These are phyloP conservation scores for Colletotrichum truncatum DNA, from an alignment of 2,329 filamentous ascomycete genomes.

Conservation along the genomic window DNA sequence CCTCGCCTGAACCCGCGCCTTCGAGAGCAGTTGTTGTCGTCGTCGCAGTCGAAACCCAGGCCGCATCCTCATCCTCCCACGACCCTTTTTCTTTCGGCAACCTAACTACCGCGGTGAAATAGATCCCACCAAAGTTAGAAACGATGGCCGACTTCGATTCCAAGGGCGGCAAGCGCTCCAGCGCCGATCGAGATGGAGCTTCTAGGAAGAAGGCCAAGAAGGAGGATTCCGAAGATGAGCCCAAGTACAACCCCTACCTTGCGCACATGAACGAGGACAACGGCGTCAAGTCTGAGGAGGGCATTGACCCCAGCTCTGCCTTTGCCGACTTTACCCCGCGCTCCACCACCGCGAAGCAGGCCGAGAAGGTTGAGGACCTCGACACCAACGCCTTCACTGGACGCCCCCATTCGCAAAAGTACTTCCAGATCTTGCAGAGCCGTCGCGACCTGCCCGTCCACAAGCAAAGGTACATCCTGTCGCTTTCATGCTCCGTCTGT, in stretches of 20 bases:
- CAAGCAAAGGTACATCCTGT: slow-evolving; percentile 76
- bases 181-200: slow-evolving; percentile 51
- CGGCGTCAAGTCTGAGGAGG: slow-evolving; percentile 35
- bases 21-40: slow-evolving; percentile 3
- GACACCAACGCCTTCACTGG: slow-evolving; percentile 89
- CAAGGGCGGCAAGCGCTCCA: slow-evolving; percentile 53
- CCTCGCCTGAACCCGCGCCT: slow-evolving; percentile 1
- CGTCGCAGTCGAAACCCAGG: slow-evolving; percentile 7
- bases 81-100: background rate
- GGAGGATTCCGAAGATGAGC: slow-evolving; percentile 39
- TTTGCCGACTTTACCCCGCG: slow-evolving; percentile 79
- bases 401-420: slow-evolving; percentile 78
- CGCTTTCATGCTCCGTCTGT: background rate
- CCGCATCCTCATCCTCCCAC: slow-evolving; percentile 21
- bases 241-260: slow-evolving; percentile 82
- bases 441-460: slow-evolving; percentile 90
- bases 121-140: background rate
- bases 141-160: slow-evolving; percentile 49
- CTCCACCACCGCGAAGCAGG: slow-evolving; percentile 80
- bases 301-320: slow-evolving; percentile 49
- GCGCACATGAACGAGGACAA: slow-evolving; percentile 81
- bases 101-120: background rate
- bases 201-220: slow-evolving; percentile 55
- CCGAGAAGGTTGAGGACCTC: slow-evolving; percentile 78
- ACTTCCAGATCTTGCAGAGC: slow-evolving; percentile 88